phyloP scores from a whole-genome alignment of 345 rosid species.

The Brassica rapa region DNA sequence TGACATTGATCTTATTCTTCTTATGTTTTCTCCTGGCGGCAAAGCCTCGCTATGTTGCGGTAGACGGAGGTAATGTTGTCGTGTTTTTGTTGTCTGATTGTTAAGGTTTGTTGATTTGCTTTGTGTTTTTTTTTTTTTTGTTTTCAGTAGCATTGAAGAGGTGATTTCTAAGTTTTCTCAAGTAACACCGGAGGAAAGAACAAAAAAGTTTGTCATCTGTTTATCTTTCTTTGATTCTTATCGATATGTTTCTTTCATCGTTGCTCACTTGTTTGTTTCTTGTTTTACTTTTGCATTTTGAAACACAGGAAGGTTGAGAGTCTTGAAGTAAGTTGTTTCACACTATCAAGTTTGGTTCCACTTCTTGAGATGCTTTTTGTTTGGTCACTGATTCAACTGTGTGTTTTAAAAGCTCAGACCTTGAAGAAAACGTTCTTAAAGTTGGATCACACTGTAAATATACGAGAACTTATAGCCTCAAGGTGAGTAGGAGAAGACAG shows the following conservation, averaged over 20 bases:
- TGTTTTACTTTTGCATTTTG: background rate
- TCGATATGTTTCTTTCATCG: background rate
- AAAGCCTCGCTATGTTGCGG: slow-evolving; percentile 68
- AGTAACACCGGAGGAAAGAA: slow-evolving; percentile 77
- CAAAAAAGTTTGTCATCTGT: slow-evolving; percentile 53
- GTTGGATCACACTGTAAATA: slow-evolving; percentile 85
- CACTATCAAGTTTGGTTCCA: background rate
- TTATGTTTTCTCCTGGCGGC: slow-evolving; percentile 85
- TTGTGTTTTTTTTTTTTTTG: background rate
- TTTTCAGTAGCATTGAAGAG: slow-evolving; percentile 62
- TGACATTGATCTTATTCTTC: slow-evolving; percentile 74
- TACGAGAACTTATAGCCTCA: slow-evolving; percentile 70
- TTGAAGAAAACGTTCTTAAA: slow-evolving; percentile 88
- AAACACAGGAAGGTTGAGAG: slow-evolving; percentile 77
- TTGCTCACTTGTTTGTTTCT: slow-evolving; percentile 1
- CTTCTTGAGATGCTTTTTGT: slow-evolving; percentile 4
- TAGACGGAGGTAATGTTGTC: slow-evolving; percentile 52
- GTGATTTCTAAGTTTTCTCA: slow-evolving; percentile 70
- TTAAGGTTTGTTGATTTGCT: background rate
- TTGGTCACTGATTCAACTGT: slow-evolving; percentile 25
- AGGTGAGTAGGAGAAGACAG: slow-evolving; percentile 43
- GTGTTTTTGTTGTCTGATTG: background rate
- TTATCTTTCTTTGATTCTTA: background rate
- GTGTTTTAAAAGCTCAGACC: slow-evolving; percentile 54
- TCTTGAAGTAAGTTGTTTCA: slow-evolving; percentile 74